Conservation (phyloP, 2,329 filamentous ascomycete species). For the Exophiala oligosperma region DNA sequence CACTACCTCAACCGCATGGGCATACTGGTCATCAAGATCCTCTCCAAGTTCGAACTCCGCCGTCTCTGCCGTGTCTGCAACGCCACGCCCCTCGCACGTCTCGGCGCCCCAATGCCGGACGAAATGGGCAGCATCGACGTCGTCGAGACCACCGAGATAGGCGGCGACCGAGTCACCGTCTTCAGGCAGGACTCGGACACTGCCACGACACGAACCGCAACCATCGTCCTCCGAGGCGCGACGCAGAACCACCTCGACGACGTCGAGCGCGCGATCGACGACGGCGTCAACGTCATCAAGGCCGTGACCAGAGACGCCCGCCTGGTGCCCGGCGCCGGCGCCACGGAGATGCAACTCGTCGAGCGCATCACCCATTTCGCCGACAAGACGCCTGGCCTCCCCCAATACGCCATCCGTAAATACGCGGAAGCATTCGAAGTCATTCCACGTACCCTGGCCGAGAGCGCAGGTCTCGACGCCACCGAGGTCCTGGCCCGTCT, state of each 20-base stretch:
- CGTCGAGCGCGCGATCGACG: constrained; percentile 93
- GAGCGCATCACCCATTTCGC: constrained; percentile 88
- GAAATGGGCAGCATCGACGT: constrained; percentile 96
- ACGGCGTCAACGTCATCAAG: constrained; percentile 98
- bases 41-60: constrained; percentile 97
- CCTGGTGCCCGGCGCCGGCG: constrained; percentile 89
- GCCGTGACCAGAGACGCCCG: constrained; percentile 92
- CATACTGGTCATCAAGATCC: constrained; percentile 92
- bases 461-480: constrained; percentile 92
- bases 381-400: constrained; percentile 87
- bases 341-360: constrained; percentile 89
- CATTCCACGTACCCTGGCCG: constrained; percentile 87
- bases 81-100: constrained; percentile 89
- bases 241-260: constrained; percentile 99
- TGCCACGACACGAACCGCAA: constrained; percentile 87
- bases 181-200: constrained; percentile 84
- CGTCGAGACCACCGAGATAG: constrained; percentile 96
- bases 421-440: constrained; percentile 98
- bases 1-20: constrained; percentile 98
- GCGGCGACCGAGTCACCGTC: constrained; percentile 95
- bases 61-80: constrained; percentile 94
- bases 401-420: constrained; percentile 97
- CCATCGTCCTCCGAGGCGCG: constrained; percentile 88
- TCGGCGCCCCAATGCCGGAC: constrained; percentile 98
- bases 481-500: constrained; percentile 93